Base-by-base conservation (phyloP, 2,329 filamentous ascomycete species). In the Camillea tinctor region DNA sequence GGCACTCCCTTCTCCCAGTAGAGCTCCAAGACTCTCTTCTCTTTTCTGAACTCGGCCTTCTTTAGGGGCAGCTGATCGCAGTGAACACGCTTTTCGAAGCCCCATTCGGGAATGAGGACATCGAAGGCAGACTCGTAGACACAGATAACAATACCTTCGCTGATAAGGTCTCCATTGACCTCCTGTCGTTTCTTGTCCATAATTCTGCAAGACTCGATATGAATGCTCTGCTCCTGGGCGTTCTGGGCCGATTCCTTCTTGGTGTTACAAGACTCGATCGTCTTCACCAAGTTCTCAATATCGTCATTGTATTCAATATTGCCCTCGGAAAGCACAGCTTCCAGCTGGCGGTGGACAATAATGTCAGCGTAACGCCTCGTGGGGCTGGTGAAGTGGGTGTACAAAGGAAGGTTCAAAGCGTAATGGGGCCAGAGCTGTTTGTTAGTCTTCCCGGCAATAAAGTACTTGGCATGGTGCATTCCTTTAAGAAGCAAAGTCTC, bases 1-100 rank as follows among this genome's bases (percentile, higher is more conserved):
- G 94, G 92, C 7, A 98, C 93, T 52, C 95, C 95, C 85, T 98
- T 99, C 87, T 99, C 95, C 95, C 95, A 99, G 83, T 97, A 99
- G 17, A 99, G 85, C 78, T 99, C 95, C 52, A 99, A 84, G 26
- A 98, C 87, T 58, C 95, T 88, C 80, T 93, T 92, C 74, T 96
- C 93, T 83, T 98, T 98, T 77, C 96, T 88, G 79, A 95, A 99
- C 74, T 99, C 95, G n/a, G 95, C 95, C 83, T 99, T 99, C 85
- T 98, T 94, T 68, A 99, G 81, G 26, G 95, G 95, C 73, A 99
- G 83, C 81, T 99, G 95, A 73, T 99, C 95, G 74, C 95, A 99
- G 79, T 99, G 95, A 56, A 99, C 95, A 66, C 95, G 92, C 87
- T 99, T 99, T 82, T 99, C 95, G 68, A 99, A 98, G 66, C 95